These are phyloP conservation scores for Colletotrichum sp. DNA, from an alignment of 2,329 filamentous ascomycete genomes.

Conservation along the genomic window DNA sequence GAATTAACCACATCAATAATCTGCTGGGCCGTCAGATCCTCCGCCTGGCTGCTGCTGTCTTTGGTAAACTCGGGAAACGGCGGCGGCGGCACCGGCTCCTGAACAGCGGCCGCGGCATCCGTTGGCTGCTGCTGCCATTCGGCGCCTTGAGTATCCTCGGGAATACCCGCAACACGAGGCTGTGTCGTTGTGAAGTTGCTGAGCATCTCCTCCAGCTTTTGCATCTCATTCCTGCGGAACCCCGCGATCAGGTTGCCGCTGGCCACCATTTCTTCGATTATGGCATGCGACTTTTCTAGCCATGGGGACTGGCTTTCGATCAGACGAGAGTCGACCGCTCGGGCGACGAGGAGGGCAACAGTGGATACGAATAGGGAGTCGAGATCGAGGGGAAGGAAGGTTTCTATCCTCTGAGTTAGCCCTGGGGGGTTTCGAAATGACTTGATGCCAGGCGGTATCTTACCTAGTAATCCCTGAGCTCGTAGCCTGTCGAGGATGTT, in stretches of 20 bases:
- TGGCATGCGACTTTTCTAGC: conserved; percentile 44
- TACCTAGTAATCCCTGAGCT: conserved; percentile 52
- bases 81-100: background rate
- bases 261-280: conserved; percentile 52
- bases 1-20: conserved; percentile 16
- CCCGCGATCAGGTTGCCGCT: conserved; percentile 52
- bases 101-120: background rate
- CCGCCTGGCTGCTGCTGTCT: conserved; percentile 11
- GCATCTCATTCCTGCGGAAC: conserved; percentile 48
- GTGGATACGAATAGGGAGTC: conserved; percentile 49
- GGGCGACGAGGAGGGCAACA: conserved; percentile 43
- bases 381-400: conserved; percentile 51
- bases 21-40: conserved; percentile 12
- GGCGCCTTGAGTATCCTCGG: background rate
- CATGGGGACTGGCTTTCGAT: conserved; percentile 40
- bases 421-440: background rate
- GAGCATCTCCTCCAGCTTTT: conserved; percentile 47
- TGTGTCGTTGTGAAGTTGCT: background rate
- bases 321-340: conserved; percentile 37
- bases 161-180: background rate
- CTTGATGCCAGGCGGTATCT: background rate
- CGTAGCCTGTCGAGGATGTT: conserved; percentile 48
- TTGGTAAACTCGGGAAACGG: background rate
- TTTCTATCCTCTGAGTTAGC: conserved; percentile 29
- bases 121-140: background rate